Evolutionary conservation across 176 grass and related monocot genomes (phyloP), one percentile per base, ranked within the genome.

Genomic region (Oryza nivara): DNA sequence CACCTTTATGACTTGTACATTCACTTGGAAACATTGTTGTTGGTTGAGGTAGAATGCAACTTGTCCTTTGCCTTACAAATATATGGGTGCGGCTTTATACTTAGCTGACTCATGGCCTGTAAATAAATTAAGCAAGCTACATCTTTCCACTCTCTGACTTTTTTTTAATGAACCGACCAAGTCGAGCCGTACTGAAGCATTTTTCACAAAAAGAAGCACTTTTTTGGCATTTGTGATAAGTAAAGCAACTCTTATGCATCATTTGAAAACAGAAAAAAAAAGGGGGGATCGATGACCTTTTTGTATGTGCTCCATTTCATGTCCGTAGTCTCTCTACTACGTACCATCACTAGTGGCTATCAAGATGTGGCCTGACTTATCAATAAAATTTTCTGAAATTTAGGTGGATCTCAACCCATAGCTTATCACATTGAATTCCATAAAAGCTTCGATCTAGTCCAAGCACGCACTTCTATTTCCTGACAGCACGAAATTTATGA

Each of bases 341-440:
- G 19, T 58, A 58, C 54, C 17, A 58, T 58, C 54, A 19, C 64
- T 48, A 16, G 20, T 48, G 12, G 26, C 88, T 83, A 86, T 79
- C 78, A 67, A 83, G 84, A 90, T 65, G 88, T 86, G 74, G 68
- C 83, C 74, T 63, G 60, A 38, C 84, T 86, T 86, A 90, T 90
- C 83, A 83, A 48, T 43, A 48, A 36, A 40, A 26, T 9, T 72
- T 68, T 26, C 61, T 44, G 45, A 49, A 35, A 45, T 79, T 88
- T 78, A 68, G 60, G 67, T 67, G n/a, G 67, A 49, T 73, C 44
- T 67, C 58, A 67, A 48, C 60, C 60, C 22, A 77, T 51, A 20
- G 43, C 86, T 78, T 88, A 83, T 88, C 86, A 73, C 45, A 11
- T 73, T 43, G 67, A 58, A 20, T 70, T 17, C 65, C 14, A 67